phyloP scores from a whole-genome alignment of 2,329 filamentous ascomycete species.

The Dactylellina cionopaga region DNA sequence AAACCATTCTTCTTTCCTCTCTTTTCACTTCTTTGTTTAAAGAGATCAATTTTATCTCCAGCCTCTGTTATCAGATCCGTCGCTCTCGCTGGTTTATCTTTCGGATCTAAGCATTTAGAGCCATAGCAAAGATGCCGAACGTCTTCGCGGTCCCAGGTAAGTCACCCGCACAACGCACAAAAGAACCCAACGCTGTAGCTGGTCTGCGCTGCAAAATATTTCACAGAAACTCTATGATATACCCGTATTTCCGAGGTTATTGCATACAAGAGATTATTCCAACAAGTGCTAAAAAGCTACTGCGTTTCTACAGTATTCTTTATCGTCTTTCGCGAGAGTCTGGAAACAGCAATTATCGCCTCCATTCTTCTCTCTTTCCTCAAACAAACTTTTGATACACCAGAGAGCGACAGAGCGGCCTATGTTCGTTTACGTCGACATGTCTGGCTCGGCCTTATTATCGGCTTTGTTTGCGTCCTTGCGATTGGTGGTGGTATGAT shows the following conservation, averaged over 20 bases:
- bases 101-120: conserved; percentile 48
- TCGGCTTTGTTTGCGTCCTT: conserved; percentile 73
- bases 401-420: conserved; percentile 69
- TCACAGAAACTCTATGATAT: too few species aligned
- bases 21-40: conserved; percentile 27
- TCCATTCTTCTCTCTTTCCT: conserved; percentile 87
- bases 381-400: conserved; percentile 77
- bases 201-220: not conserved
- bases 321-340: conserved; percentile 84
- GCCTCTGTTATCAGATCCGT: conserved; percentile 49
- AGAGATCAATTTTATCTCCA: conserved; percentile 34
- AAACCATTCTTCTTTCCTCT: conserved; percentile 26
- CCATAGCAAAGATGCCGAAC: conserved; percentile 68
- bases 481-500: conserved; percentile 75
- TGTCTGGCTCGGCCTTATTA: conserved; percentile 74
- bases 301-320: conserved; percentile 72
- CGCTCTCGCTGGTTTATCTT: conserved; percentile 41
- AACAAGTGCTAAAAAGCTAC: not conserved
- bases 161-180: conserved; percentile 38
- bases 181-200: not conserved
- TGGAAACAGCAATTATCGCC: conserved; percentile 85
- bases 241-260: too few species aligned
- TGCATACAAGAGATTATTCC: too few species aligned
- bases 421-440: conserved; percentile 76
- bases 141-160: conserved; percentile 77